Conservation (phyloP, 768 basidiomycete genomes). For the Russula lepida region DNA sequence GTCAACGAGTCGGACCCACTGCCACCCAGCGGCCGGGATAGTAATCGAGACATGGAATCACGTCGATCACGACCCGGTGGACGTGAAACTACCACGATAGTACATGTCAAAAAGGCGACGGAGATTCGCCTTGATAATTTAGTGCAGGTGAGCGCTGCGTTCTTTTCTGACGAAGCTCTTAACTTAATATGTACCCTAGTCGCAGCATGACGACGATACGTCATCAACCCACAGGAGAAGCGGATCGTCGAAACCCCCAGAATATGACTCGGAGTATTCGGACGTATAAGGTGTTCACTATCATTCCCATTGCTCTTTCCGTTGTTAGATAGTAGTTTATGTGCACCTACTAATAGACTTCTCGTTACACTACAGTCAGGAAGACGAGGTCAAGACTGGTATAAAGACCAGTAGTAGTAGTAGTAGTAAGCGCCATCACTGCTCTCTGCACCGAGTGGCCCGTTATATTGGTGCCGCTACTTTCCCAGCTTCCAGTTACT, state of each 20-base stretch:
- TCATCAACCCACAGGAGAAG: not conserved
- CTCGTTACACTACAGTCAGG: no score
- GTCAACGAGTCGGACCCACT: not conserved
- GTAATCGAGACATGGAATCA: not conserved
- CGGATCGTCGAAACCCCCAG: not conserved
- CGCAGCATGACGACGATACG: not conserved
- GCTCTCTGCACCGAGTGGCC: no score
- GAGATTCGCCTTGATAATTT: not conserved
- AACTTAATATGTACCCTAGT: not conserved
- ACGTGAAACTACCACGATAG: not conserved
- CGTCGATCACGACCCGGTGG: not conserved
- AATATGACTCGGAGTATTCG: not conserved
- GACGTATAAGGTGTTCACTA: not conserved
- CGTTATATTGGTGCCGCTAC: no score
- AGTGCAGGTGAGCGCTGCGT: not conserved
- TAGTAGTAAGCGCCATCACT: no score
- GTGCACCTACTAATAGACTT: no score
- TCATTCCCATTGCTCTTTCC: no score
- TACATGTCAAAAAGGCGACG: conserved; percentile 3
- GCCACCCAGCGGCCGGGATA: not conserved
- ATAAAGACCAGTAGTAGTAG: no score
- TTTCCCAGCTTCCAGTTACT: no score
- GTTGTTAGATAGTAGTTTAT: not conserved
- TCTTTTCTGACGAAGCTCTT: not conserved
- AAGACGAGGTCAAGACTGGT: no score